Base-by-base conservation (phyloP, 2,329 filamentous ascomycete genomes). In the Aulographum hederae region DNA sequence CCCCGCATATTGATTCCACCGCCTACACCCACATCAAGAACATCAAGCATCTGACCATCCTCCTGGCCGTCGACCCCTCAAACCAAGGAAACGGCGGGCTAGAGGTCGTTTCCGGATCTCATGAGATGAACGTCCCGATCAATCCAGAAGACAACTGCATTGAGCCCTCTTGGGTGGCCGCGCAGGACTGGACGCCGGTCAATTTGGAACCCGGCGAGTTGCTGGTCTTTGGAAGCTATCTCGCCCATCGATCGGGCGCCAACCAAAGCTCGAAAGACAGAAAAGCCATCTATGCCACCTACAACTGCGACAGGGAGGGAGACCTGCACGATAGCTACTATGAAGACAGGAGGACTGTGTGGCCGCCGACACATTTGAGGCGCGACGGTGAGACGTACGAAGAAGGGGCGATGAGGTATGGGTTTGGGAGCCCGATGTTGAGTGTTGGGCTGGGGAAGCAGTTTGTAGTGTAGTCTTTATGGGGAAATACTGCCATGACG, bases 311-410 rank as follows among this genome's bases (percentile, higher is more conserved):
- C 4, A 37, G 38, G 1, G 56, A 60, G 32, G 56, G 57, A 2
- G 48, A 57, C 36, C 39, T 60, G n/a, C 54, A 55, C 36, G 49
- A 53, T 35, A 43, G 47, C 30, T 60, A 60, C 39, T 60, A 58
- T 39, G 39, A 38, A 6, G 53, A 58, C 39, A 44, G 57, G 11
- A 41, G 46, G 19, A 51, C 51, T 36, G 44, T 54, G 12, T 60
- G 53, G 43, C 54, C 55, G 6, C 47, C 54, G 37, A 46, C 21
- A 8, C 21, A 25, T 25, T 8, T 25, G 21, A 8, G 21, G n/a
- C 8, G n/a, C 8, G 8, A 8, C 2, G 50, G 51, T 8, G 40
- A 48, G 29, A 35, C 39, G 2, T 57, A 56, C 31, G 44, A 47
- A n/a, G 46, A 47, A 28, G 52, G 52, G 0, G 40, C 44, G 3